Evolutionary conservation across 176 grass and related monocot genomes (phyloP).

Genomic region (Pontederia crassipes): DNA sequence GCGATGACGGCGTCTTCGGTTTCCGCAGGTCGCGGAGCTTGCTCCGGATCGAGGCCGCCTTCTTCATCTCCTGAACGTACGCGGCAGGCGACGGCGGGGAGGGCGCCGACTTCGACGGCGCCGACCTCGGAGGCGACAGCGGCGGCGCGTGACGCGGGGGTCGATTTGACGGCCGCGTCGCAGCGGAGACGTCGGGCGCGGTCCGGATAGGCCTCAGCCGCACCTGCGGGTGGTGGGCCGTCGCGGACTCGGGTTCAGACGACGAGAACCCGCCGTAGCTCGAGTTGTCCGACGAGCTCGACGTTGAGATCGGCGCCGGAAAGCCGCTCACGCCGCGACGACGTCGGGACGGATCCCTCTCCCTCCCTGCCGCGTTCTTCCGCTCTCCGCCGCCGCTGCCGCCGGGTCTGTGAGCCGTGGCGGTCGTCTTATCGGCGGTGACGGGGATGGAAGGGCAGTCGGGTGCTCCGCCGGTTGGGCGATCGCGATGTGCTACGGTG

Average conservation of each 20-base stretch:
- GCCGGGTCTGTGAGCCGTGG: not conserved
- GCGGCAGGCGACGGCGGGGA: not conserved
- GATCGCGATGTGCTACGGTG: too few species aligned
- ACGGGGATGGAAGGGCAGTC: not conserved
- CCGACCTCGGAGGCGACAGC: not conserved
- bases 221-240: constrained; percentile 29
- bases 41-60: constrained; percentile 15
- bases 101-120: not conserved
- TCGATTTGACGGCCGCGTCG: constrained; percentile 21
- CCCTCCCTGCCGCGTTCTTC: not conserved
- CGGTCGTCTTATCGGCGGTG: not conserved
- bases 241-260: constrained; percentile 32
- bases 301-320: constrained; percentile 5
- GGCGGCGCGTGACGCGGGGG: not conserved
- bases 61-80: constrained; percentile 2
- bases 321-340: not conserved
- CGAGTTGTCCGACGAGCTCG: constrained; percentile 16
- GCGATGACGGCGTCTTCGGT: constrained; percentile 16
- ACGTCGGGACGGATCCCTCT: constrained; percentile 4
- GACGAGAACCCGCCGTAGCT: constrained; percentile 17
- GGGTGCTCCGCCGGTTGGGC: not conserved
- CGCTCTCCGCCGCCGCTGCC: not conserved
- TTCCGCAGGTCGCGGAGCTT: constrained; percentile 12
- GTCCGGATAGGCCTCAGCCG: constrained; percentile 37
- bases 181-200: not conserved